Evolutionary conservation across 257 asterid genomes (phyloP).

Genomic region (Capsicum baccatum): DNA sequence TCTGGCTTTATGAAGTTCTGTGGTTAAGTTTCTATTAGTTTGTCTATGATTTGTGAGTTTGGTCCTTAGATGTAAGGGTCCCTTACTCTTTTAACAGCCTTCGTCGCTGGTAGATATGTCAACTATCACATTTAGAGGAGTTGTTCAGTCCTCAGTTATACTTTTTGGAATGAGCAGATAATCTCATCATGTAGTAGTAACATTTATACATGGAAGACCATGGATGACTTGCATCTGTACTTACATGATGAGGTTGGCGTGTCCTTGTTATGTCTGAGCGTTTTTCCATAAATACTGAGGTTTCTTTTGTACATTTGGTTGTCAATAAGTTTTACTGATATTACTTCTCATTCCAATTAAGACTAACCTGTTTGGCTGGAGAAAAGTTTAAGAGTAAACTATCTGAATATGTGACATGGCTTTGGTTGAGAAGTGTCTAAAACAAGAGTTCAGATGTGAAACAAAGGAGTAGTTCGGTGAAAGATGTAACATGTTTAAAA

Average conservation of each 20-base stretch:
- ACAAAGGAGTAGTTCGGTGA: background rate
- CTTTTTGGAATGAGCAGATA: background rate
- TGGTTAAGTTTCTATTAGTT: background rate
- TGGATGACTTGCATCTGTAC: conserved; percentile 16
- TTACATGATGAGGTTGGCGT: background rate
- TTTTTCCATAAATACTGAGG: conserved; percentile 8
- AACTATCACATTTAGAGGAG: background rate
- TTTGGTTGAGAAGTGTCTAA: conserved; percentile 2
- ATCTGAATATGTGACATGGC: background rate
- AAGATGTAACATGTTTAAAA: conserved; percentile 10
- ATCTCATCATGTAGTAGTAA: conserved; percentile 9
- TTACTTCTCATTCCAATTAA: background rate
- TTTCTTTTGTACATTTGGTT: conserved; percentile 6
- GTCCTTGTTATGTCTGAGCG: background rate
- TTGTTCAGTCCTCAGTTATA: background rate
- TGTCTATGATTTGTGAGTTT: background rate
- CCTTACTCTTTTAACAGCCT: background rate
- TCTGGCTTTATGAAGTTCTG: background rate
- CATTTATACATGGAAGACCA: background rate
- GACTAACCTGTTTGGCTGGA: background rate
- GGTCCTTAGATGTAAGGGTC: background rate
- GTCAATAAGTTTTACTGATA: background rate
- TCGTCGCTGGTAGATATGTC: background rate
- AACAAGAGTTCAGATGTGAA: background rate
- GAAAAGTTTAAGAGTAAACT: background rate